phyloP scores from a whole-genome alignment of 2,329 filamentous ascomycete genomes.

The Exophiala mesophila region DNA sequence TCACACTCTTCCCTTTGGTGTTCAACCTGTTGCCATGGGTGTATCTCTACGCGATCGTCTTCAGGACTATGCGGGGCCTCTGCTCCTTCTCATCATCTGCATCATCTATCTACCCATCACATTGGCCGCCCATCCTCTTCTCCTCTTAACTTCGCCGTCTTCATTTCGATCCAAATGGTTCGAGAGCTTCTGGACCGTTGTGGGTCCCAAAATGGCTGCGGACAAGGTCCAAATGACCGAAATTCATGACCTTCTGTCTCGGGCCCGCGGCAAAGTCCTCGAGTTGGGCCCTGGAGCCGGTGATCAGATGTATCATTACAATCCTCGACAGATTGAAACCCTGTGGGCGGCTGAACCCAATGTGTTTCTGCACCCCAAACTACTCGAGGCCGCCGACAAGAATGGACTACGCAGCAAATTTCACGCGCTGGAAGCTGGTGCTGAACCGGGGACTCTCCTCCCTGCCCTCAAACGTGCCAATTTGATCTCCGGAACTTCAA shows the following conservation, averaged over 20 bases:
- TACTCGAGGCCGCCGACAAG: constrained; percentile 32
- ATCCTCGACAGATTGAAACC: constrained; percentile 30
- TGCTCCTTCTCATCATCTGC: constrained; percentile 16
- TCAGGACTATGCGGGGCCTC: constrained; percentile 12
- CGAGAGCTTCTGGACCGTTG: constrained; percentile 17
- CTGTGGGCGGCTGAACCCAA: constrained; percentile 44
- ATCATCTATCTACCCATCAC: constrained; percentile 16
- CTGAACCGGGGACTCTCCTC: constrained; percentile 43
- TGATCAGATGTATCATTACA: constrained; percentile 41
- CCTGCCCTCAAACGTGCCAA: constrained; percentile 42
- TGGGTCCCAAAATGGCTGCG: constrained; percentile 23
- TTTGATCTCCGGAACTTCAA: constrained; percentile 34
- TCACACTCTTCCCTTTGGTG: background rate
- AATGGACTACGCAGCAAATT: constrained; percentile 35
- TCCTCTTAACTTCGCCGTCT: constrained; percentile 13
- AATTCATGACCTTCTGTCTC: constrained; percentile 26
- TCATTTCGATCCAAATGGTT: constrained; percentile 24
- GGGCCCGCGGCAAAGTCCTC: constrained; percentile 36
- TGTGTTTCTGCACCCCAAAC: constrained; percentile 29
- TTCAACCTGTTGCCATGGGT: constrained; percentile 6
- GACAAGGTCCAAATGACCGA: constrained; percentile 17
- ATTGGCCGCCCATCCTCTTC: constrained; percentile 14
- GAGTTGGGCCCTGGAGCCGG: constrained; percentile 44
- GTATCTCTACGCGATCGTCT: constrained; percentile 9
- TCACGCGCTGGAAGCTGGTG: constrained; percentile 34